Evolutionary conservation across 148 eudicot species (phyloP).

Genomic region (Limonium bicolor): DNA sequence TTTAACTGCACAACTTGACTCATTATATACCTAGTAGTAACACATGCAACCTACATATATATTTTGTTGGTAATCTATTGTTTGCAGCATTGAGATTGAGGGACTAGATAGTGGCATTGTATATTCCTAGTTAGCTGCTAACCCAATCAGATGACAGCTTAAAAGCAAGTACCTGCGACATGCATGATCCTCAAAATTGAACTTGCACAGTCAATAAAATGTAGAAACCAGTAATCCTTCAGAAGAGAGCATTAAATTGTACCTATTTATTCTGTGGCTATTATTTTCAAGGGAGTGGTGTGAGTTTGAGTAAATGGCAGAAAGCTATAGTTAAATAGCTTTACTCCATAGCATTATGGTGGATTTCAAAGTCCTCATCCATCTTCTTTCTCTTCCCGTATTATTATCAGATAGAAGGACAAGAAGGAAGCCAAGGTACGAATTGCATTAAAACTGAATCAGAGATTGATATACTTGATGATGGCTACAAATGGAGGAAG

Average conservation of each 20-base stretch:
- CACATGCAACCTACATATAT: background rate
- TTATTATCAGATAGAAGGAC: conserved; percentile 4
- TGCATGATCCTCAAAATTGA: background rate
- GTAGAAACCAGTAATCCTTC: too few species aligned
- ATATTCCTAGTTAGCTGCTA: background rate
- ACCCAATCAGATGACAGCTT: background rate
- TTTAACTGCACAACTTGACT: too few species aligned
- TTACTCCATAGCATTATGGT: too few species aligned
- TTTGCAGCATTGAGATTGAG: conserved; percentile 4
- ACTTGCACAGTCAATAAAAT: too few species aligned
- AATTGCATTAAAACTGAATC: conserved; percentile 53
- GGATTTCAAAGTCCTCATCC: background rate
- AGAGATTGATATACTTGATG: conserved; percentile 44
- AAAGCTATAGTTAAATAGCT: background rate
- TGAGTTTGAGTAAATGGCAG: background rate
- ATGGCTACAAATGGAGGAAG: conserved; percentile 78
- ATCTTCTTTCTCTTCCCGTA: background rate
- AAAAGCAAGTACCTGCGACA: background rate
- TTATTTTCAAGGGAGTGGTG: too few species aligned
- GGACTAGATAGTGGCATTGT: too few species aligned
- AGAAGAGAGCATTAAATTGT: too few species aligned
- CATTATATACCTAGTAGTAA: background rate
- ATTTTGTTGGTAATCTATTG: background rate
- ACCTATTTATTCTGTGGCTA: background rate
- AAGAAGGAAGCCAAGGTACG: conserved; percentile 23